These are phyloP conservation scores for Cokeromyces recurvatus DNA, from an alignment of 371 early-diverging fungal genomes.

Conservation along the genomic window DNA sequence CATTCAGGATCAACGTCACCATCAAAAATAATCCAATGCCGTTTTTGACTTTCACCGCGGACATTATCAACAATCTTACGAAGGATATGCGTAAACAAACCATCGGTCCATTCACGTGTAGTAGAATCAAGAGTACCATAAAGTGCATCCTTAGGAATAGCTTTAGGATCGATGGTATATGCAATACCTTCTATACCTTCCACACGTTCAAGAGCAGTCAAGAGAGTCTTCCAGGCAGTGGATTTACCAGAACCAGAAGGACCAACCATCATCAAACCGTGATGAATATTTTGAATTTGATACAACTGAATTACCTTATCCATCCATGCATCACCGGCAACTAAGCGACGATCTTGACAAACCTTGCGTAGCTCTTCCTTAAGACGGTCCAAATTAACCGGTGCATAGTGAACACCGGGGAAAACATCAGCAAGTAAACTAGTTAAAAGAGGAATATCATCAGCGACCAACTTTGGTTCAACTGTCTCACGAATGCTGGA, in stretches of 20 bases:
- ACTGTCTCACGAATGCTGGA: constrained; percentile 94
- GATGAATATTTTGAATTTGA: constrained; percentile 96
- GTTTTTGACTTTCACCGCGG: constrained; percentile 90
- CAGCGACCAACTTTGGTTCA: constrained; percentile 94
- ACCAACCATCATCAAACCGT: constrained; percentile 99
- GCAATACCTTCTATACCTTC: constrained; percentile 88
- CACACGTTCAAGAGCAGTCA: constrained; percentile 84
- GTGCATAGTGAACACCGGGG: constrained; percentile 88
- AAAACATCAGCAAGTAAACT: constrained; percentile 92
- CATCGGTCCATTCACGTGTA: constrained; percentile 99
- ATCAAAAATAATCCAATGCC: constrained; percentile 99
- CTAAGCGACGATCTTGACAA: constrained; percentile 74
- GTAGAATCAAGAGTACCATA: constrained; percentile 96
- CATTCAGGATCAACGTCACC: constrained; percentile 99
- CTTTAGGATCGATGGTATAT: constrained; percentile 97
- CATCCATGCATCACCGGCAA: constrained; percentile 83
- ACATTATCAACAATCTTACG: constrained; percentile 96
- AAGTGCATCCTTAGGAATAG: constrained; percentile 92
- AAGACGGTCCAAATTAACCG: constrained; percentile 75
- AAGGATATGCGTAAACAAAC: constrained; percentile 94
- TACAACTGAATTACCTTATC: constrained; percentile 96
- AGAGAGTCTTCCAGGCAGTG: constrained; percentile 85
- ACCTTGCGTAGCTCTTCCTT: constrained; percentile 73
- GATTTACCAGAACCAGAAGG: constrained; percentile 96
- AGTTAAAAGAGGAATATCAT: constrained; percentile 86